Conservation (phyloP, 306 rosid species). For the barrel medic (Medicago truncatula) region DNA sequence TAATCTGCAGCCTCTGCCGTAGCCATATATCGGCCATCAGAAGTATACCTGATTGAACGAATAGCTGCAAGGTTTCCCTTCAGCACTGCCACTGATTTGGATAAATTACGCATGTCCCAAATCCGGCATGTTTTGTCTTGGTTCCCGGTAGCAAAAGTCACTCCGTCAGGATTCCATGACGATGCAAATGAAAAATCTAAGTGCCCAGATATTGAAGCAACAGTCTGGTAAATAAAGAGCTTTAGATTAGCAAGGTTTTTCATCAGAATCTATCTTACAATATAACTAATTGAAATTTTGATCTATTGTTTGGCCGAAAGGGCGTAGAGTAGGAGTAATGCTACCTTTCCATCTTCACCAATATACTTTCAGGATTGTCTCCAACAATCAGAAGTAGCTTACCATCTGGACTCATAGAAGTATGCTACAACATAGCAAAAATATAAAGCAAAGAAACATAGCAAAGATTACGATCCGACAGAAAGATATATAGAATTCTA, state of each 20-base stretch:
- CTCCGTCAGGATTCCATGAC: slow-evolving; percentile 79
- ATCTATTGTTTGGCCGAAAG: slow-evolving; percentile 18
- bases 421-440: slow-evolving; percentile 59
- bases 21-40: slow-evolving; percentile 75
- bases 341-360: slow-evolving; percentile 85
- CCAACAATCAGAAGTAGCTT: slow-evolving; percentile 76
- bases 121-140: slow-evolving; percentile 85
- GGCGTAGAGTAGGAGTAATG: neutral
- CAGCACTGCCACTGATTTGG: slow-evolving; percentile 70
- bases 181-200: slow-evolving; percentile 87
- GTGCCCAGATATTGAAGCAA: slow-evolving; percentile 60
- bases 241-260: slow-evolving; percentile 19
- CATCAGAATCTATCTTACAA: slow-evolving; percentile 9
- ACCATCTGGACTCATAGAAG: slow-evolving; percentile 72
- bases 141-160: slow-evolving; percentile 83
- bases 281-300: slow-evolving; percentile 1
- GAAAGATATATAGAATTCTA: neutral
- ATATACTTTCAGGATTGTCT: slow-evolving; percentile 73
- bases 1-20: slow-evolving; percentile 89
- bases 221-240: slow-evolving; percentile 50
- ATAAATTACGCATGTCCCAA: slow-evolving; percentile 78
- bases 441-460: neutral
- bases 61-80: slow-evolving; percentile 89
- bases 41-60: slow-evolving; percentile 66
- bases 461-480: too few species aligned